Conservation (phyloP, 768 basidiomycete species). For the Boletus sp. region DNA sequence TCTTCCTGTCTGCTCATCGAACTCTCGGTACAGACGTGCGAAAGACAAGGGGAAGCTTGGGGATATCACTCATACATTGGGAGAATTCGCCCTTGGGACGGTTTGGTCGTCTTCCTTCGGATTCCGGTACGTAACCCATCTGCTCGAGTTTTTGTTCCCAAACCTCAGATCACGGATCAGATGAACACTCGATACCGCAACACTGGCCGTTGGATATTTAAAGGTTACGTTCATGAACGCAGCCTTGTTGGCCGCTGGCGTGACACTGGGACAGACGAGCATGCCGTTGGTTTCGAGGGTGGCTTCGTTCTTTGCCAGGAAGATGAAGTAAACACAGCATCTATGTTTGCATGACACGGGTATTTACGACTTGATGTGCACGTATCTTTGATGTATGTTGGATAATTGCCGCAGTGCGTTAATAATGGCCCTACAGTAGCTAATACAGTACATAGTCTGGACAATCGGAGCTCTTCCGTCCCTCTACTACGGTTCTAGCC, state of each 20-base stretch:
- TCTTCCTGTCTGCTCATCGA: neutral
- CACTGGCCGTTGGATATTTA: constrained; percentile 49
- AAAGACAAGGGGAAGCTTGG: constrained; percentile 48
- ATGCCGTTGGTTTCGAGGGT: constrained; percentile 48
- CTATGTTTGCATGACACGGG: constrained; percentile 15
- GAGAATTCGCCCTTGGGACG: constrained; percentile 53
- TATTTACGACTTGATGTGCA: constrained; percentile 17
- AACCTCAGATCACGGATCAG: constrained; percentile 30
- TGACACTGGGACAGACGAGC: constrained; percentile 42
- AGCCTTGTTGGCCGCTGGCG: constrained; percentile 57
- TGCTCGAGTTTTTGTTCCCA: constrained; percentile 1
- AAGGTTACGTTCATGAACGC: constrained; percentile 48
- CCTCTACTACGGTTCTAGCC: neutral
- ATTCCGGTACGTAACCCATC: constrained; percentile 38
- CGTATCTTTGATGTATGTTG: constrained; percentile 11
- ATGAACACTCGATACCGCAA: constrained; percentile 29
- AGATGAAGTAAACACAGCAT: constrained; percentile 21
- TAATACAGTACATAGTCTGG: constrained; percentile 6
- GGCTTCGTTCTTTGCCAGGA: constrained; percentile 44
- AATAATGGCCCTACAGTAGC: constrained; percentile 13
- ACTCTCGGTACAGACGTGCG: constrained; percentile 36
- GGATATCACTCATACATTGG: constrained; percentile 46
- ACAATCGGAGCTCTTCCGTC: neutral
- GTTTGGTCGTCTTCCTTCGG: constrained; percentile 45
- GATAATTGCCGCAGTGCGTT: constrained; percentile 12